phyloP scores from a whole-genome alignment of 2,329 filamentous ascomycete species.

The Claviceps citrina region DNA sequence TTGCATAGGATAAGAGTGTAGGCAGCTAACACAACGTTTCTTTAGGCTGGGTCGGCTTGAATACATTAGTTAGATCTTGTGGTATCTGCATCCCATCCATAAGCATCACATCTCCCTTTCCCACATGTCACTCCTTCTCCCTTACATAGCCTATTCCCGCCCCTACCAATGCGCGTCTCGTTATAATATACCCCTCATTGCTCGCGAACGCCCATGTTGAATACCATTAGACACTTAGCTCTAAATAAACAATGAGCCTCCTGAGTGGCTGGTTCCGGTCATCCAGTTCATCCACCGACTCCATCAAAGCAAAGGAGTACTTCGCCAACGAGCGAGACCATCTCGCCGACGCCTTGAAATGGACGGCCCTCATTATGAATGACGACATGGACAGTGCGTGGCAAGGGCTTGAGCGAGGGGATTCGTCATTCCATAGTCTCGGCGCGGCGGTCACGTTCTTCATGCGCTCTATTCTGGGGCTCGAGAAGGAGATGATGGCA shows the following conservation, averaged over 20 bases:
- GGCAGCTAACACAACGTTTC: no score
- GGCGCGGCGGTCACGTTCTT: constrained; percentile 72
- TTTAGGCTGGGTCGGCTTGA: no score
- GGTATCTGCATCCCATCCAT: no score
- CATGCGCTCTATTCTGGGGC: constrained; percentile 71
- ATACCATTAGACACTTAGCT: not conserved
- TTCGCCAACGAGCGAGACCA: constrained; percentile 33
- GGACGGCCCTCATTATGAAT: constrained; percentile 63
- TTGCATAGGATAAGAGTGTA: no score
- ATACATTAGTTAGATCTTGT: no score
- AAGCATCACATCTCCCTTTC: no score
- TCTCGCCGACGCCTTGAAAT: constrained; percentile 45
- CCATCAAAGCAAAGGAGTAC: constrained; percentile 12
- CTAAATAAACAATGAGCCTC: constrained; percentile 26
- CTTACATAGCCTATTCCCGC: no score
- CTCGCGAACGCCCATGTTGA: not conserved
- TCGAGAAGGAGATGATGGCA: constrained; percentile 82
- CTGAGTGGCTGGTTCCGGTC: constrained; percentile 37
- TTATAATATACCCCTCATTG: no score
- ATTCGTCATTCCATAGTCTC: constrained; percentile 78
- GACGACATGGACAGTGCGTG: constrained; percentile 83
- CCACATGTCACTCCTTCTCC: no score
- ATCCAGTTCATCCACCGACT: constrained; percentile 18
- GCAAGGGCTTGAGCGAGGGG: constrained; percentile 50
- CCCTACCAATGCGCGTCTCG: no score